Conservation (phyloP, 2,329 filamentous ascomycete species). For the Mycosphaerella sp. region DNA sequence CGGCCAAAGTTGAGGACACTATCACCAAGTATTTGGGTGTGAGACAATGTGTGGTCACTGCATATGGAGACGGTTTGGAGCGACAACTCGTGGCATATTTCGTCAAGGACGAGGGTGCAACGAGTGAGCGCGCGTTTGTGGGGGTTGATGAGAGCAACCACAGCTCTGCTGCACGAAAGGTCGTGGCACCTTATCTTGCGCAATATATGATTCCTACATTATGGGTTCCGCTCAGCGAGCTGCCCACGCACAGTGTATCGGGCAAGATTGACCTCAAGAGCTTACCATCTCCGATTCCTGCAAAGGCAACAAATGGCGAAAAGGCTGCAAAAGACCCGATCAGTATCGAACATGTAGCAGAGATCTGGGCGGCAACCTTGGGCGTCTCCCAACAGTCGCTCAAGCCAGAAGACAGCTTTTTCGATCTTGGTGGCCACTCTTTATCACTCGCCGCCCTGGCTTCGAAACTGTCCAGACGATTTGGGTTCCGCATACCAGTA, state of each 20-base stretch:
- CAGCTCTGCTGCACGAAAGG: conserved; percentile 61
- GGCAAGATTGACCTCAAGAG: conserved; percentile 71
- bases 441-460: conserved; percentile 70
- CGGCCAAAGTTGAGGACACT: conserved; percentile 67
- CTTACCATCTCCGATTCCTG: conserved; percentile 58
- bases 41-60: conserved; percentile 63
- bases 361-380: conserved; percentile 66
- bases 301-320: conserved; percentile 33
- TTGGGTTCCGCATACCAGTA: conserved; percentile 67
- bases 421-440: conserved; percentile 74
- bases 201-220: conserved; percentile 78
- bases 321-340: conserved; percentile 49
- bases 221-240: conserved; percentile 65
- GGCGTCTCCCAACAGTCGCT: conserved; percentile 58
- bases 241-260: conserved; percentile 72
- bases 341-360: conserved; percentile 59
- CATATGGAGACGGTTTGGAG: conserved; percentile 70
- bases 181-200: conserved; percentile 60
- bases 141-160: conserved; percentile 65
- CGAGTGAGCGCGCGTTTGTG: conserved; percentile 53
- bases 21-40: conserved; percentile 66
- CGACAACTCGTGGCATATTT: conserved; percentile 71
- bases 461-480: conserved; percentile 61
- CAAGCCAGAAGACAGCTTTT: conserved; percentile 68
- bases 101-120: conserved; percentile 58